Evolutionary conservation across 2,329 filamentous ascomycete species (phyloP).

Genomic region (Calonectria pseudoreteaudii): DNA sequence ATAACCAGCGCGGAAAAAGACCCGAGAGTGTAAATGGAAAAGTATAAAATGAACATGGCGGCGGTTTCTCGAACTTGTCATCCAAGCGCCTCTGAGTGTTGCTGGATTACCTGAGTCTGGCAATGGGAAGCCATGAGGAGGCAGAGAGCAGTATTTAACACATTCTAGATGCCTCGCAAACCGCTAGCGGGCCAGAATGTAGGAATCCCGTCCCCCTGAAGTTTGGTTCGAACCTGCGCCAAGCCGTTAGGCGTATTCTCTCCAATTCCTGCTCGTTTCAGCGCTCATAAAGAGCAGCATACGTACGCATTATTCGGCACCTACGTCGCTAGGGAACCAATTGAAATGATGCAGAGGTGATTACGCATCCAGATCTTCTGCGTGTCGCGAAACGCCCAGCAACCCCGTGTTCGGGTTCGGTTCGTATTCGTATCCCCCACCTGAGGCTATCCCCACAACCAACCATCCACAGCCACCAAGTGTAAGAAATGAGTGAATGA

Average conservation of each 20-base stretch:
- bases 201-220: background rate
- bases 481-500: background rate
- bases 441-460: background rate
- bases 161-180: background rate
- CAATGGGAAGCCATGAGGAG: no score
- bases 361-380: background rate
- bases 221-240: background rate
- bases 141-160: background rate
- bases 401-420: background rate
- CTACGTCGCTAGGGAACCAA: background rate
- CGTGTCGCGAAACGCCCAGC: background rate
- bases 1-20: constrained; percentile 16
- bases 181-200: background rate
- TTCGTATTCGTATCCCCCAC: constrained; percentile 3
- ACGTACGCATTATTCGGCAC: background rate
- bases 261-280: background rate
- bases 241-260: background rate
- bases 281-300: background rate
- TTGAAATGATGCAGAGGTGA: background rate
- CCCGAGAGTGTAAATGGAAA: constrained; percentile 16
- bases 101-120: background rate
- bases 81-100: background rate
- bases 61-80: background rate
- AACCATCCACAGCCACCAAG: background rate
- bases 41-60: constrained; percentile 22